Evolutionary conservation across 768 basidiomycete genomes (phyloP).

Genomic region (Agaricus bisporus): DNA sequence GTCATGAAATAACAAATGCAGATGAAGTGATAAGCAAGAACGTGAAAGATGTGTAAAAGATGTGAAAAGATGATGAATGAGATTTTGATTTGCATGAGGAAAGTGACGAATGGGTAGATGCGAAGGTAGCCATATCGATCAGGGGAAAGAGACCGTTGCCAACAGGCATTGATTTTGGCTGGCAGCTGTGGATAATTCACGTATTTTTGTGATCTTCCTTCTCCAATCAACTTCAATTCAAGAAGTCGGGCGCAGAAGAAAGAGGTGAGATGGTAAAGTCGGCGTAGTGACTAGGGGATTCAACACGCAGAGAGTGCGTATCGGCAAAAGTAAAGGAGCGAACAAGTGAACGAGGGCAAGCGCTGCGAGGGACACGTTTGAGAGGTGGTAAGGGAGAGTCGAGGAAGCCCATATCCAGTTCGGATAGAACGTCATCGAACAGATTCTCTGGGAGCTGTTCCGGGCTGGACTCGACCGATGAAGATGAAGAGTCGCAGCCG

Average conservation of each 20-base stretch:
- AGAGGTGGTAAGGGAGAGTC: conserved; percentile 24
- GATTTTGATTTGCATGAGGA: background rate
- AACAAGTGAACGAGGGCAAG: conserved; percentile 27
- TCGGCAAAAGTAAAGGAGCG: conserved; percentile 41
- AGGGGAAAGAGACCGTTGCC: conserved; percentile 2
- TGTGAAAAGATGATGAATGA: conserved; percentile 10
- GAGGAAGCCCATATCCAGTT: conserved; percentile 31
- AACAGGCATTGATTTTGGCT: conserved; percentile 9
- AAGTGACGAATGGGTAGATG: background rate
- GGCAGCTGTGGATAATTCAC: conserved; percentile 10
- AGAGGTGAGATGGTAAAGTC: conserved; percentile 37
- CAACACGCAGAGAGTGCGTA: conserved; percentile 28
- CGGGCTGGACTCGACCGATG: conserved; percentile 55
- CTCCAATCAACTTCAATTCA: conserved; percentile 32
- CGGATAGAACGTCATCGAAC: conserved; percentile 32
- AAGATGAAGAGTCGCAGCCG: conserved; percentile 40
- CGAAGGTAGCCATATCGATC: conserved; percentile 1
- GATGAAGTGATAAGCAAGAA: conserved; percentile 11
- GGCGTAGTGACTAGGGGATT: conserved; percentile 26
- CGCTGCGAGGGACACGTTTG: conserved; percentile 23
- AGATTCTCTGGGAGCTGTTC: conserved; percentile 30
- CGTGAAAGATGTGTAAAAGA: conserved; percentile 14
- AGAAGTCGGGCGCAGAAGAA: conserved; percentile 40
- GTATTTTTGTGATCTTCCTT: background rate
- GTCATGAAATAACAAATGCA: conserved; percentile 13